Base-by-base conservation (phyloP, 768 basidiomycete genomes). In the Boletus rufocinnamomeus region DNA sequence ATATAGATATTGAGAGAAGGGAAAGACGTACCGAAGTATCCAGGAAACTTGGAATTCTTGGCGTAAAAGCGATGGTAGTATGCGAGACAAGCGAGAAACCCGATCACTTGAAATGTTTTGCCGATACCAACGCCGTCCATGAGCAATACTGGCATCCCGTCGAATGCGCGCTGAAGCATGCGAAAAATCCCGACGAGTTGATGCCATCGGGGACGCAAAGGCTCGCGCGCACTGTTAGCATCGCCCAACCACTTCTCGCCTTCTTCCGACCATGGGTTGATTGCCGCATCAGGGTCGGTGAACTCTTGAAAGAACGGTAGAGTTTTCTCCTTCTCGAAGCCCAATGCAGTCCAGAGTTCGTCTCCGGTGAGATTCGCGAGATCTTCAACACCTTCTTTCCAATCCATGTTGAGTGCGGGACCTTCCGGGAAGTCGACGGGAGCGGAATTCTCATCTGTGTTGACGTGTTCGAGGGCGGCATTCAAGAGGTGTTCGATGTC, bases 71-170 rank as follows among this genome's bases (percentile, higher is more conserved):
- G 13, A 6, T 13, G 16, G 13, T 37, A 37, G 35, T 37, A 37
- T 13, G 35, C 35, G 35, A 37, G 35, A 6, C 14, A 37, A 6
- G 38, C 38, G 16, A 40, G 17, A 3, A 54, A 17, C 1, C 64
- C 59, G 25, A 71, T 50, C 1, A 50, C 64, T 7, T 70, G 67
- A 2, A 72, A 25, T 0, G 64, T 72, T 23, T 70, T 72, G 0
- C 70, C 66, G 2, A 72, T 54, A 0, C 70, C 66, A 0, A 69
- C 69, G 0, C 61, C 62, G 28, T 72, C 69, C 66, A 70, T 69
- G 9, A 69, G 17, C 1, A 70, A 4, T 1, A 69, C 48, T 0
- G 62, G 63, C 9, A 51, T 0, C 0, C 54, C 35, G 0, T 57
- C 37, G 1, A 66, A 51, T 0, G 52, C 40, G 1, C 59, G 35